Evolutionary conservation across 495 filamentous ascomycete genomes (phyloP).

Genomic region (Penicillium robsamsonii): DNA sequence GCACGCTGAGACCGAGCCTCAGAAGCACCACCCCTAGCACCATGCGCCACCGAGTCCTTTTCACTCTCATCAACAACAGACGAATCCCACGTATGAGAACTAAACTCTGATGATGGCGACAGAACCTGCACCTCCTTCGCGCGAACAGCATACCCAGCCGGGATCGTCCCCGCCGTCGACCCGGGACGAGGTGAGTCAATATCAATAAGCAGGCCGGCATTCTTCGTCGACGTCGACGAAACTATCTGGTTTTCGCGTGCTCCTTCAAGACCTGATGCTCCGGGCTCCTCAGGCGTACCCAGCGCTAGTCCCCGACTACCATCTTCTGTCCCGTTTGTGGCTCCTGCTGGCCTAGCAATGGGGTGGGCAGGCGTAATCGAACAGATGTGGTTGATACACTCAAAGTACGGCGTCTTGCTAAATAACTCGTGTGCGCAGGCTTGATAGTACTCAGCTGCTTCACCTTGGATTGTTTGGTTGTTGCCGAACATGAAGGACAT

Average conservation of each 20-base stretch:
- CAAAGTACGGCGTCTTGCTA: conserved; percentile 48
- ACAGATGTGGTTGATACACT: conserved; percentile 49
- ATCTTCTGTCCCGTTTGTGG: neutral
- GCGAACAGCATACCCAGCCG: neutral
- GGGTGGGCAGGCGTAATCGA: conserved; percentile 34
- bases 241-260: neutral
- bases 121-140: conserved; percentile 7
- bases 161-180: neutral
- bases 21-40: conserved; percentile 1
- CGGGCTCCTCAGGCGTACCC: neutral
- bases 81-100: conserved; percentile 20
- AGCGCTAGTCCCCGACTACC: neutral
- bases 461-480: conserved; percentile 34
- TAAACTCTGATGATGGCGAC: conserved; percentile 10
- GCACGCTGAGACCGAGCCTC: conserved; percentile 3
- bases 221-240: neutral
- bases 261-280: neutral
- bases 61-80: conserved; percentile 11
- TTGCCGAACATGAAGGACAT: conserved; percentile 31
- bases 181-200: conserved; percentile 25
- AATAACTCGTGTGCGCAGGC: conserved; percentile 52
- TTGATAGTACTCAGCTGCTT: conserved; percentile 54
- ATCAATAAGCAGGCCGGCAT: conserved; percentile 31
- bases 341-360: neutral
- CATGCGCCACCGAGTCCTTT: conserved; percentile 10